phyloP scores from a whole-genome alignment of 169 alveolate species.

The Plasmodium malariae region DNA sequence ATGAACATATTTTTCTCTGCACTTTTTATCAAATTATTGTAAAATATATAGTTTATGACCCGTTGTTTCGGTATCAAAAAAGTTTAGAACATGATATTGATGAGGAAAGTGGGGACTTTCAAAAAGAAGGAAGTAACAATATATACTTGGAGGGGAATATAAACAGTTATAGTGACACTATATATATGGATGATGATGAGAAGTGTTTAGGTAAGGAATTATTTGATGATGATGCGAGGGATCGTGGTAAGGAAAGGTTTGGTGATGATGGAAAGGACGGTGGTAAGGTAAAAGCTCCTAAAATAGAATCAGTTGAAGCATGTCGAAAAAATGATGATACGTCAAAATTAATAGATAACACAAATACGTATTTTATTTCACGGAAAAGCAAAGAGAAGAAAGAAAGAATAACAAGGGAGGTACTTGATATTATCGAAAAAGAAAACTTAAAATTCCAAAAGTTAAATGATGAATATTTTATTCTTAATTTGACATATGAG shows the following conservation, averaged over 20 bases:
- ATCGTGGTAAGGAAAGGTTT: neutral
- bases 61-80: constrained; percentile 20
- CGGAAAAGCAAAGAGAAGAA: neutral
- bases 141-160: no score
- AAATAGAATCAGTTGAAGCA: no score
- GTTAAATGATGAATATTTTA: constrained; percentile 26
- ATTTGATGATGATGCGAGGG: neutral
- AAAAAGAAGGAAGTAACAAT: no score
- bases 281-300: neutral
- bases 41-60: constrained; percentile 34
- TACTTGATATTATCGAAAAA: neutral
- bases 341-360: no score
- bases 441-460: constrained; percentile 14
- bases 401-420: neutral
- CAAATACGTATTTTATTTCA: no score
- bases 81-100: neutral
- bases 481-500: constrained; percentile 52
- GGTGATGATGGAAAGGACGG: neutral
- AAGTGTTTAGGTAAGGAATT: no score
- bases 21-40: constrained; percentile 47
- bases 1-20: constrained; percentile 45
- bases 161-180: no score
- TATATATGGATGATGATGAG: no score
- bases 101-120: neutral
- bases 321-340: no score